Percentiles rank a stretch among this genome's conserved stretches.
These are phyloP conservation scores for Yarrowia sp. DNA, from an alignment of 805 yeast genomes.

Conservation along the genomic window DNA sequence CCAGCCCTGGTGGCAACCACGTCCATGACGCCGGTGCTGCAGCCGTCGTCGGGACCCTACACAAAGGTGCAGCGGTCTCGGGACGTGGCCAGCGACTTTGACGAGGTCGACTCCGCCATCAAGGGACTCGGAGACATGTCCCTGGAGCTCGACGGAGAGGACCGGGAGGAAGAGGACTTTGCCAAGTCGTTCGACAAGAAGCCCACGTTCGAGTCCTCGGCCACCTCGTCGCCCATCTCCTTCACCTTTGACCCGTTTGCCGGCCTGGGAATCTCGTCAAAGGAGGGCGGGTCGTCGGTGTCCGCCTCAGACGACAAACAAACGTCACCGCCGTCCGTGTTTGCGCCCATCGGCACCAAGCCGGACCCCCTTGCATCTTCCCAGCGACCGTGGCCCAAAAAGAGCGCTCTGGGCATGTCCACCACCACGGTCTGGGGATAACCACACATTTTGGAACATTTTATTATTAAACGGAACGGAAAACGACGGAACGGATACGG, in stretches of 20 bases:
- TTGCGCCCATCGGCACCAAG: conserved; percentile 35
- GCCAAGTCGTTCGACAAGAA: conserved; percentile 20
- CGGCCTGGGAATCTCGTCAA: conserved; percentile 17
- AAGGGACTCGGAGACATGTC: conserved; percentile 35
- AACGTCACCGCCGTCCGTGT: conserved; percentile 33
- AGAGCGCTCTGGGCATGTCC: conserved; percentile 33
- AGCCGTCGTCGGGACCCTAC: not conserved
- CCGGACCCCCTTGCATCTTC: conserved; percentile 38
- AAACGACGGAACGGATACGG: conserved; percentile 8
- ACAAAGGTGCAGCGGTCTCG: conserved; percentile 15
- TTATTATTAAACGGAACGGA: conserved; percentile 36
- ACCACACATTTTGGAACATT: conserved; percentile 7
- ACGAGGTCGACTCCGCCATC: conserved; percentile 37
- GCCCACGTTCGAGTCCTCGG: conserved; percentile 9
- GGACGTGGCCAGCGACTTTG: conserved; percentile 16
- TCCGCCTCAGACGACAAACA: not conserved
- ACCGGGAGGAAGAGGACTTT: not conserved
- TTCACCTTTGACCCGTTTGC: conserved; percentile 38
- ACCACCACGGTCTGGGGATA: conserved; percentile 35
- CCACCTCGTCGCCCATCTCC: conserved; percentile 37
- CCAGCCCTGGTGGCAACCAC: conserved; percentile 15
- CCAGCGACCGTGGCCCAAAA: conserved; percentile 37
- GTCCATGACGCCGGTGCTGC: conserved; percentile 20
- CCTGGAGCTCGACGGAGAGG: conserved; percentile 18
- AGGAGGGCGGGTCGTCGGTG: too few relatives aligned